phyloP scores from a whole-genome alignment of 192 early-diverging fungal species.

The Coemansia asiatica region DNA sequence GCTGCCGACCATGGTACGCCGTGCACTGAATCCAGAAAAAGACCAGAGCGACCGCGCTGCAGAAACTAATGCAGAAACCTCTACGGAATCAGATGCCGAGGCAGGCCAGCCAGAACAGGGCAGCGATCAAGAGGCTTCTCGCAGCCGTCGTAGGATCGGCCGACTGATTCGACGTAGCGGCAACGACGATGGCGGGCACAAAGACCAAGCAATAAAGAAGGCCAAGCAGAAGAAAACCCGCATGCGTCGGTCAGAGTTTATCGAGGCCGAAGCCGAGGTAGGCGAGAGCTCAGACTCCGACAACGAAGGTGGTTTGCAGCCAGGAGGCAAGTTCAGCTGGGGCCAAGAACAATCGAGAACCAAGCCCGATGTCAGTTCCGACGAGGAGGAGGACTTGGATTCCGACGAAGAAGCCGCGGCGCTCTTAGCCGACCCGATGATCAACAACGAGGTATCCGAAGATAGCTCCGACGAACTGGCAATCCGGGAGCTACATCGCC shows the following conservation, averaged over 20 bases:
- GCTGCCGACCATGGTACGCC: conserved; percentile 34
- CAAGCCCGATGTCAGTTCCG: background rate
- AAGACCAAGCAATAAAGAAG: background rate
- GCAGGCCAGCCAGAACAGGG: too few species aligned
- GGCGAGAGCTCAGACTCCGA: conserved; percentile 45
- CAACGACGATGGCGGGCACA: background rate
- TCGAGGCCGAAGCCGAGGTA: conserved; percentile 54
- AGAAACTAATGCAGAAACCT: background rate
- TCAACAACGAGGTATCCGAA: conserved; percentile 30
- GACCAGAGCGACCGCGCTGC: background rate
- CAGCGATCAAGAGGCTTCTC: background rate
- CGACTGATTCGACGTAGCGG: background rate
- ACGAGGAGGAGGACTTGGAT: conserved; percentile 25
- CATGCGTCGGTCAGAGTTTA: conserved; percentile 40
- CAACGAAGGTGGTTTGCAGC: conserved; percentile 6
- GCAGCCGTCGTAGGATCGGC: background rate
- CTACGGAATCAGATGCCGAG: background rate
- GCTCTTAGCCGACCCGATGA: conserved; percentile 46
- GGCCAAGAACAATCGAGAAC: conserved; percentile 1
- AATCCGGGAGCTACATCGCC: conserved; percentile 40
- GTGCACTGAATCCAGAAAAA: conserved; percentile 10
- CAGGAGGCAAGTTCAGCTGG: conserved; percentile 41
- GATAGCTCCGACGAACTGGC: conserved; percentile 26
- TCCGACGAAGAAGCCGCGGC: conserved; percentile 42
- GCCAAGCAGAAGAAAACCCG: conserved; percentile 8